Base-by-base conservation (phyloP, 192 early-diverging fungal genomes). In the Coemansia sp. region DNA sequence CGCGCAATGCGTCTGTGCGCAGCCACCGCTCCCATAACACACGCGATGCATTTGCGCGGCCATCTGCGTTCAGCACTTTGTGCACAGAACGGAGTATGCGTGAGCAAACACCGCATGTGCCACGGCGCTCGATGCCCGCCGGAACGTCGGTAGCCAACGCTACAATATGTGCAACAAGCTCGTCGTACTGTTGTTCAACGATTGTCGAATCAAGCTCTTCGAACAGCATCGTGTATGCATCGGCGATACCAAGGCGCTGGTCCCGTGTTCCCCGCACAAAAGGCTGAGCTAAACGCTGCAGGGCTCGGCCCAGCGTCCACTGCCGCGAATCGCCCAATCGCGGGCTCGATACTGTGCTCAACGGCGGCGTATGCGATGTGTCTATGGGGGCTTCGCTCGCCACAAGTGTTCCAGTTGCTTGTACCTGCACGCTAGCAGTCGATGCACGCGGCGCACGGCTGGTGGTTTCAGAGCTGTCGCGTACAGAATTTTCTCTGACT, bases 171-270 rank as follows among this genome's bases (percentile, higher is more conserved):
- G 81, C 86, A 7, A 85, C 58, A 64, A 97, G 90, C 5, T 63
- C 45, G 0, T 80, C 61, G 62, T 95, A 96, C 61, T 99, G 86
- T 16, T 72, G 48, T 63, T 92, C 93, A 3, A 94, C 85, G 48
- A 87, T 86, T 3, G 71, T 68, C 2, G 86, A 69, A 16, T 94
- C 94, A 4, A 94, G 80, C 63, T 86, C 74, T 31, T 85, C 75
- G 49, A 94, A 87, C 2, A 94, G 62, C 1, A 85, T 80, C 0
- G 89, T 85, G 76, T 94, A 96, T 5, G 87, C 82, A 64, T 96
- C 91, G 11, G 93, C 71, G 1, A 96, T 82, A 12, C 91, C 94
- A 0, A 91, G 83, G 0, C 90, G 85, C 11, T 86, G 77, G 38
- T 95, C 93, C 10, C 86, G 82, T 1, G 91, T 84, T 0, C 86